Percentiles rank a stretch among this genome's conserved stretches.
Conservation (phyloP, 306 rosid genomes). For the Medicago lupulina region DNA sequence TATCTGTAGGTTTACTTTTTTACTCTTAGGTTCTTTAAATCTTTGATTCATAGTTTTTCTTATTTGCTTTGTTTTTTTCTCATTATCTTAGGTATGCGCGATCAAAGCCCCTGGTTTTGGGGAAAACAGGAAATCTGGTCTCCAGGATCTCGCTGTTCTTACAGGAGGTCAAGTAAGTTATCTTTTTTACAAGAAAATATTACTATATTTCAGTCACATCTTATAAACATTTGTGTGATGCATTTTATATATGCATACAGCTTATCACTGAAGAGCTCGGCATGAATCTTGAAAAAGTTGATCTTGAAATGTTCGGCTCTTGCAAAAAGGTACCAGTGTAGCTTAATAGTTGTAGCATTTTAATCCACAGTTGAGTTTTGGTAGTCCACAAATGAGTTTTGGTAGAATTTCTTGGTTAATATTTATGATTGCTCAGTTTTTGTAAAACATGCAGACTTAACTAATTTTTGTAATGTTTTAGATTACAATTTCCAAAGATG, state of each 20-base stretch:
- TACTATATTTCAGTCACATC: background rate
- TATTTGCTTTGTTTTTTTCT: constrained; percentile 22
- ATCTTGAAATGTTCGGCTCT: constrained; percentile 74
- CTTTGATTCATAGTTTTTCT: constrained; percentile 6
- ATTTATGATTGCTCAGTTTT: background rate
- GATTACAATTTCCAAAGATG: constrained; percentile 94
- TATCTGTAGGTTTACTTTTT: background rate
- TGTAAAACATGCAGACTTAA: constrained; percentile 1
- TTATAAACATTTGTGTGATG: constrained; percentile 19
- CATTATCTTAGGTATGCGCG: constrained; percentile 77
- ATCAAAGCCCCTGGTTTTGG: constrained; percentile 99
- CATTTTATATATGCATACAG: constrained; percentile 48
- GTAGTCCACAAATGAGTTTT: background rate
- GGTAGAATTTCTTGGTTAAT: background rate
- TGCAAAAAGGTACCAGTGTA: constrained; percentile 79
- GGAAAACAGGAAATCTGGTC: constrained; percentile 80
- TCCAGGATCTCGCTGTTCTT: constrained; percentile 92
- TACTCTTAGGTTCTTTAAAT: background rate
- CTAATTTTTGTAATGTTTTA: constrained; percentile 32
- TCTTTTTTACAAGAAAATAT: background rate
- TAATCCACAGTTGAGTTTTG: background rate
- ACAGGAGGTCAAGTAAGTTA: constrained; percentile 85
- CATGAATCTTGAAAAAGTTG: constrained; percentile 89
- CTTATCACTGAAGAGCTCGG: constrained; percentile 96
- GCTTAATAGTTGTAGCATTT: constrained; percentile 10